Conservation (phyloP, 257 asterid genomes). For the Solanum virginianum region DNA sequence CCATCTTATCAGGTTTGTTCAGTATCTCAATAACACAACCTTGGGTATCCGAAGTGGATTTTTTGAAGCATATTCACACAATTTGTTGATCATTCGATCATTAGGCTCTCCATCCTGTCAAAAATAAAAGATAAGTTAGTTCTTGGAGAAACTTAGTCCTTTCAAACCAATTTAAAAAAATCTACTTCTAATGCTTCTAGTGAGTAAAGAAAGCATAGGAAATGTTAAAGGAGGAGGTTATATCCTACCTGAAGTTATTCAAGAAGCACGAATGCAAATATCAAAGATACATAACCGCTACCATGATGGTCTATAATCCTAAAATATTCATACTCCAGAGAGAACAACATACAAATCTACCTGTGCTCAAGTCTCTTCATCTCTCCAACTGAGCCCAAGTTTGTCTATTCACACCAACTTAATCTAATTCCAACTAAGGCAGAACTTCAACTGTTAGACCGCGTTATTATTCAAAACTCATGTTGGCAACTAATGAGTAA, state of each 20-base stretch:
- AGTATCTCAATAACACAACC: slow-evolving; percentile 20
- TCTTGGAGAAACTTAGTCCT: neutral
- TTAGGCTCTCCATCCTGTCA: slow-evolving; percentile 64
- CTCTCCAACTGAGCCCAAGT: neutral
- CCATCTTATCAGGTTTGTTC: neutral
- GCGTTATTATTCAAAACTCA: neutral
- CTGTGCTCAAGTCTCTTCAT: neutral
- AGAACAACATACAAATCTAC: neutral
- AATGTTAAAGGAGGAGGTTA: neutral
- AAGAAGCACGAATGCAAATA: neutral
- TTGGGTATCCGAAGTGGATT: slow-evolving; percentile 77
- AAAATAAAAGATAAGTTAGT: slow-evolving; percentile 8
- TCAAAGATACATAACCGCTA: neutral
- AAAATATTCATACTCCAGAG: neutral
- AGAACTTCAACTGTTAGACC: neutral
- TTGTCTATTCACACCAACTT: neutral
- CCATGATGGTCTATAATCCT: neutral
- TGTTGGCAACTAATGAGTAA: neutral
- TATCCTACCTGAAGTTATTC: neutral
- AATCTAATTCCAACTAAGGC: neutral
- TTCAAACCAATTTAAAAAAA: neutral
- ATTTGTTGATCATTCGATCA: slow-evolving; percentile 56
- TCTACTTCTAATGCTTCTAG: neutral
- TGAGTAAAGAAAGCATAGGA: neutral
- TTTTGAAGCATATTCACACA: slow-evolving; percentile 71